phyloP scores from a whole-genome alignment of 2,329 filamentous ascomycete genomes.

The Ampelomyces quisqualis region DNA sequence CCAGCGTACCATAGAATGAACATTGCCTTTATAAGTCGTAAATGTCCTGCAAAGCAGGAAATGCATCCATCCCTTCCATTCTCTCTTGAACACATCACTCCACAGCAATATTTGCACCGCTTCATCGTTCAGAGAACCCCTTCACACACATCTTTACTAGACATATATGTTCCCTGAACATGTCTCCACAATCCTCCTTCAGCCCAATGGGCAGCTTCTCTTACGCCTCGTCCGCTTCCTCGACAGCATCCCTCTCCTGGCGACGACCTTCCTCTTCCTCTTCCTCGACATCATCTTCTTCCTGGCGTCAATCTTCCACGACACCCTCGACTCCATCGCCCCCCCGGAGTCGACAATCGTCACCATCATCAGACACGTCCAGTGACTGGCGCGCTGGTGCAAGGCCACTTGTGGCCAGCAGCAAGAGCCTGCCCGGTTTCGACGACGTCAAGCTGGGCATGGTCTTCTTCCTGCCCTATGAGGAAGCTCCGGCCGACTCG shows the following conservation, averaged over 20 bases:
- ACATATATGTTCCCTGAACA: constrained; percentile 2
- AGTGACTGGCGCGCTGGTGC: constrained; percentile 4
- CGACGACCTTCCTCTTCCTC: too few species aligned
- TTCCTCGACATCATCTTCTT: constrained; percentile 1
- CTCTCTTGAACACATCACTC: background rate
- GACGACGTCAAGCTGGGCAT: constrained; percentile 7
- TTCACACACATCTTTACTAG: constrained; percentile 1
- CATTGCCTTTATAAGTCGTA: background rate
- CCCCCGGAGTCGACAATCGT: too few species aligned
- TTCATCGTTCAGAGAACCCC: too few species aligned
- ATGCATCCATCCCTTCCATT: background rate
- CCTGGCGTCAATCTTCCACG: background rate
- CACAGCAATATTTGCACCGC: too few species aligned
- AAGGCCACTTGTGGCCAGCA: background rate
- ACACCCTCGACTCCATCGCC: background rate
- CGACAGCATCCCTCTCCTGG: too few species aligned
- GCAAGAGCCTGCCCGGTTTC: constrained; percentile 1
- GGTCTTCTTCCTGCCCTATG: constrained; percentile 4
- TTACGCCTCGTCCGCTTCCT: too few species aligned
- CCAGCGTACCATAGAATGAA: background rate
- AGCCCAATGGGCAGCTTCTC: background rate
- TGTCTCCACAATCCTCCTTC: background rate
- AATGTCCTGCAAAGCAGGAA: background rate
- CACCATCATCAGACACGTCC: too few species aligned
- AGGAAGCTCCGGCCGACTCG: background rate